Evolutionary conservation across 148 eudicot genomes (phyloP).

Genomic region (Heliamphora exappendiculata): DNA sequence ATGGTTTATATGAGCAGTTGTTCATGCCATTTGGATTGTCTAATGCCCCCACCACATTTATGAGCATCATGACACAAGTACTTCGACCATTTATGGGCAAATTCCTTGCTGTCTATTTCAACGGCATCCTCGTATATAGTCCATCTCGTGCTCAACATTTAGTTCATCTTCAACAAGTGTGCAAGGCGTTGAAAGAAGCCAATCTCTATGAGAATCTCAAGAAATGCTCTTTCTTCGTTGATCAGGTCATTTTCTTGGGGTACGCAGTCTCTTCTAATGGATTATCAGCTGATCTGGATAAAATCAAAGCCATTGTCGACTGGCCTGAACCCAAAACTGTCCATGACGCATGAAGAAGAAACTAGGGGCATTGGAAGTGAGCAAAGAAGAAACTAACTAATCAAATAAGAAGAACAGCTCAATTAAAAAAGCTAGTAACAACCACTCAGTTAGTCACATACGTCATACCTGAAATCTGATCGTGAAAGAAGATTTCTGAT

Average conservation of each 20-base stretch:
- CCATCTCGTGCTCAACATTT: too few relatives aligned
- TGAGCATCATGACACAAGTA: too few relatives aligned
- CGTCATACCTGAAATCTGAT: constrained; percentile 74
- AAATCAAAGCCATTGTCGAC: neutral
- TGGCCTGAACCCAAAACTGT: neutral
- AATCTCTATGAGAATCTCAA: too few relatives aligned
- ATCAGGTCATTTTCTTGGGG: neutral
- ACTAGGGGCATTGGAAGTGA: too few relatives aligned
- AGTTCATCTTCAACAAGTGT: too few relatives aligned
- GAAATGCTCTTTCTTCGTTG: too few relatives aligned
- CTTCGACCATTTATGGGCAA: neutral
- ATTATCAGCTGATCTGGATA: neutral
- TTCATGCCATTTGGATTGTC: neutral
- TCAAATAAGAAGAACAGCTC: neutral
- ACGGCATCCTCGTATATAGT: too few relatives aligned
- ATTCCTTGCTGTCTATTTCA: neutral
- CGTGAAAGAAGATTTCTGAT: constrained; percentile 70
- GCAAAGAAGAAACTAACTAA: too few relatives aligned
- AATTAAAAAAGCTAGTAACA: neutral
- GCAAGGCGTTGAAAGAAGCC: too few relatives aligned
- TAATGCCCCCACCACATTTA: neutral
- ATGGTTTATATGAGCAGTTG: neutral
- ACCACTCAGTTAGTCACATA: neutral
- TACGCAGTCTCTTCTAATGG: neutral
- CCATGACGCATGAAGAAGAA: too few relatives aligned